These are phyloP conservation scores for Decorospora gaudefroyi DNA, from an alignment of 2,329 filamentous ascomycete genomes.

Conservation along the genomic window DNA sequence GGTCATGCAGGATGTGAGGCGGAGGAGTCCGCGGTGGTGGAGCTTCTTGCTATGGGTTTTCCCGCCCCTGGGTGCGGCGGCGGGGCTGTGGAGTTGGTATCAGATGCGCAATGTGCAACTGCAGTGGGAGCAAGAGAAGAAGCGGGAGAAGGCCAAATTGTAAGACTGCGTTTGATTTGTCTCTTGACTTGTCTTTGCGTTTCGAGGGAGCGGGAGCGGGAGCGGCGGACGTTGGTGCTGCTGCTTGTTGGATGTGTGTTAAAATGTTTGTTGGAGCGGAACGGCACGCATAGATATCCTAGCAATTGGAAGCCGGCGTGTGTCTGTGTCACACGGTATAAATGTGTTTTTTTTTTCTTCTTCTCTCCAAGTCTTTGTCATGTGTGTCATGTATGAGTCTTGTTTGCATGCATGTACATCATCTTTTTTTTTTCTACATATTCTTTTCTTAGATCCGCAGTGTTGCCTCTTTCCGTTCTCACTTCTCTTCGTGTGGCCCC, in stretches of 20 bases:
- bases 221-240: slow-evolving; percentile 13
- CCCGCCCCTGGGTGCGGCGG: slow-evolving; percentile 73
- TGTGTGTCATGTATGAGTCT: not conserved
- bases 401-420: not conserved
- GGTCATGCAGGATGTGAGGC: slow-evolving; percentile 67
- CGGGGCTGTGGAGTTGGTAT: slow-evolving; percentile 73
- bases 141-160: slow-evolving; percentile 63
- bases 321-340: slow-evolving; percentile 15
- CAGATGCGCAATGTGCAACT: slow-evolving; percentile 71
- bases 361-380: not conserved
- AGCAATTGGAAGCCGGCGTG: slow-evolving; percentile 12
- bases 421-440: too few relatives aligned
- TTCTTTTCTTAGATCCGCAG: too few relatives aligned
- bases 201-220: not conserved
- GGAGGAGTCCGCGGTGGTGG: slow-evolving; percentile 79
- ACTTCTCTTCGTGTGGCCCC: not conserved
- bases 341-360: too few relatives aligned
- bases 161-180: slow-evolving; percentile 36
- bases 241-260: slow-evolving; percentile 4
- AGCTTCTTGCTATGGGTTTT: slow-evolving; percentile 68
- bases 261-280: slow-evolving; percentile 17
- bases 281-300: slow-evolving; percentile 20
- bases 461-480: too few relatives aligned
- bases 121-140: slow-evolving; percentile 67
- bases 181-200: not conserved